Evolutionary conservation across 2,329 filamentous ascomycete genomes (phyloP).

Genomic region (Blumeriella jaapii): DNA sequence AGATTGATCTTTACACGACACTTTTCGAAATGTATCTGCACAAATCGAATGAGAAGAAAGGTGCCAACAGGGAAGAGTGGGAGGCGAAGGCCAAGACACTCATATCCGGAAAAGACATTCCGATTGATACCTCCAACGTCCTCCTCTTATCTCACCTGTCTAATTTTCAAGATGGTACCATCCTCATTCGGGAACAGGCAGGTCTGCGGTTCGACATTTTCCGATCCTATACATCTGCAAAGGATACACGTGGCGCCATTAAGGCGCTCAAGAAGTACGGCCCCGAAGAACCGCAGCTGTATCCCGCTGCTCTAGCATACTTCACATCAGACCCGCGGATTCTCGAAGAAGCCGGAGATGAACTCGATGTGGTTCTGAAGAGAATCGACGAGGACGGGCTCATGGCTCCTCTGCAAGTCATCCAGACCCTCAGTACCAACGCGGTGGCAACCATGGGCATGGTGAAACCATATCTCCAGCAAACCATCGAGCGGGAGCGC

Average conservation of each 20-base stretch:
- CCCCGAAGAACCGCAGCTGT: slow-evolving; percentile 78
- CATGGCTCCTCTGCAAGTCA: slow-evolving; percentile 93
- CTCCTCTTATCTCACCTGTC: slow-evolving; percentile 85
- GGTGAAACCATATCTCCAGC: slow-evolving; percentile 83
- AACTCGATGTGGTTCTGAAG: slow-evolving; percentile 67
- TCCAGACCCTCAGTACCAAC: slow-evolving; percentile 73
- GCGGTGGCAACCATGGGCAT: slow-evolving; percentile 93
- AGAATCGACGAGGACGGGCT: slow-evolving; percentile 85
- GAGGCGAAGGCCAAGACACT: slow-evolving; percentile 82
- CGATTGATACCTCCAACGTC: slow-evolving; percentile 91
- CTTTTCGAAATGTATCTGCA: slow-evolving; percentile 97
- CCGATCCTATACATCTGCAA: slow-evolving; percentile 84
- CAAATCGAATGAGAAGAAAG: slow-evolving; percentile 67
- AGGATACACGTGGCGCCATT: slow-evolving; percentile 84
- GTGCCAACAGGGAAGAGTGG: slow-evolving; percentile 65
- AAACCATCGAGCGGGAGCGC: slow-evolving; percentile 80
- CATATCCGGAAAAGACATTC: slow-evolving; percentile 67
- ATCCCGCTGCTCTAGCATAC: slow-evolving; percentile 84
- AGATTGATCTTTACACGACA: slow-evolving; percentile 82
- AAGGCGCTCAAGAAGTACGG: slow-evolving; percentile 87
- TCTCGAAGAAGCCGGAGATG: slow-evolving; percentile 76
- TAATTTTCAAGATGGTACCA: slow-evolving; percentile 80
- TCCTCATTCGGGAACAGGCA: slow-evolving; percentile 86
- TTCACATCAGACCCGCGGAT: slow-evolving; percentile 77
- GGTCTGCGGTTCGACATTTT: slow-evolving; percentile 92